These are phyloP conservation scores for Malassezia equina DNA, from an alignment of 1,284 basidiomycete species.

Conservation along the genomic window DNA sequence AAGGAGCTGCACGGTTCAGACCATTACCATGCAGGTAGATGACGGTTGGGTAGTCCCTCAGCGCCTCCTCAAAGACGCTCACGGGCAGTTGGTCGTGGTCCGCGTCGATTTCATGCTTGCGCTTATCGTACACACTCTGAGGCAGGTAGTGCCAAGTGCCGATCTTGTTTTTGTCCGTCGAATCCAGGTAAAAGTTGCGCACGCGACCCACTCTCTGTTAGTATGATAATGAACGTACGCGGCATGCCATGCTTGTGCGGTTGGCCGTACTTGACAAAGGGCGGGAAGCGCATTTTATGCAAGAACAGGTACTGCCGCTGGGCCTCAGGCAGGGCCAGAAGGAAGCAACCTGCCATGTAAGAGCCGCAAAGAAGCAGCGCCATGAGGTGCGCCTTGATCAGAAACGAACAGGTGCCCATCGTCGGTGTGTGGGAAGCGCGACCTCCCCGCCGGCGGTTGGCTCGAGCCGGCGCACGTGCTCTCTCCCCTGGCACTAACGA, in stretches of 20 bases:
- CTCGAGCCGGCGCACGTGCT: neutral
- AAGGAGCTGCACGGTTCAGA: slow-evolving; percentile 60
- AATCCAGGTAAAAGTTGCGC: slow-evolving; percentile 61
- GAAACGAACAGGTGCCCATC: slow-evolving; percentile 9
- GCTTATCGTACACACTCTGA: slow-evolving; percentile 14
- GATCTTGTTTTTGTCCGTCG: slow-evolving; percentile 65
- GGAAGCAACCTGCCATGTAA: slow-evolving; percentile 7
- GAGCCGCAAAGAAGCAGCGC: neutral
- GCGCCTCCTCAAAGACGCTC: slow-evolving; percentile 11
- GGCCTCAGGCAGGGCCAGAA: neutral
- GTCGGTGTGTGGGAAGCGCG: neutral
- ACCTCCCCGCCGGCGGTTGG: neutral
- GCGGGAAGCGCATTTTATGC: slow-evolving; percentile 60
- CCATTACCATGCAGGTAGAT: slow-evolving; percentile 75
- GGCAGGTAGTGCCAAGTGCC: slow-evolving; percentile 50
- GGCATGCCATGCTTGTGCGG: slow-evolving; percentile 18
- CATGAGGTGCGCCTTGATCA: slow-evolving; percentile 9
- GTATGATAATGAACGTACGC: neutral
- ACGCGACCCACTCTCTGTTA: slow-evolving; percentile 61
- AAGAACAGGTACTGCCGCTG: slow-evolving; percentile 53
- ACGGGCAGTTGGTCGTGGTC: neutral
- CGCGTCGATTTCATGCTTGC: neutral
- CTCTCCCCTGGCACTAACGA: slow-evolving; percentile 17
- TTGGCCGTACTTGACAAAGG: slow-evolving; percentile 11
- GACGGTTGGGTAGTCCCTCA: slow-evolving; percentile 24